Conservation (phyloP, 495 filamentous ascomycete genomes). For the Penicillium silybi region DNA sequence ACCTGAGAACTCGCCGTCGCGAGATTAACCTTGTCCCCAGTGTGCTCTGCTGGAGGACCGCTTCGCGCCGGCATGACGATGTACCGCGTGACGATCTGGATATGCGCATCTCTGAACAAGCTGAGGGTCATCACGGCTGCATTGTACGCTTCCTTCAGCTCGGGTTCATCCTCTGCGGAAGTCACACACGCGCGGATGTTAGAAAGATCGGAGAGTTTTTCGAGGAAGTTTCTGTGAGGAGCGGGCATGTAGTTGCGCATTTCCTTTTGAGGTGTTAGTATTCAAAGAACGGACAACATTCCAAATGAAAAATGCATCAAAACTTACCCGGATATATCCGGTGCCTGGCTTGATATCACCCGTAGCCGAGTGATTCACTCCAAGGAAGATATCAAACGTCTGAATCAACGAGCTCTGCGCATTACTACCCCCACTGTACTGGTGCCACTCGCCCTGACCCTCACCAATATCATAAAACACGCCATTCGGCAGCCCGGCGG, state of each 20-base stretch:
- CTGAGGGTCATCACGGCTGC: slow-evolving; percentile 78
- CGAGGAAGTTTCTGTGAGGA: slow-evolving; percentile 80
- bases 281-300: not conserved
- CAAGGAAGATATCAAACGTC: slow-evolving; percentile 85
- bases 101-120: slow-evolving; percentile 82
- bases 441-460: slow-evolving; percentile 62
- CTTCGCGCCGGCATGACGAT: slow-evolving; percentile 61
- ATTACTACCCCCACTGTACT: slow-evolving; percentile 87
- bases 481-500: slow-evolving; percentile 83
- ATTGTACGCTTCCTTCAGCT: slow-evolving; percentile 76
- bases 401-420: slow-evolving; percentile 93
- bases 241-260: slow-evolving; percentile 98
- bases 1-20: slow-evolving; percentile 27
- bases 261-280: slow-evolving; percentile 43
- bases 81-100: slow-evolving; percentile 90
- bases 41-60: slow-evolving; percentile 8
- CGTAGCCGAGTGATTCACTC: slow-evolving; percentile 83
- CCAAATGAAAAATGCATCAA: no score
- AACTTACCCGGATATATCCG: slow-evolving; percentile 35
- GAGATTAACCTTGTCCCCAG: slow-evolving; percentile 24
- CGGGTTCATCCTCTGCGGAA: slow-evolving; percentile 49
- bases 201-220: slow-evolving; percentile 65
- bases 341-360: slow-evolving; percentile 55
- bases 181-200: slow-evolving; percentile 83
- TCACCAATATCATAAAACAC: slow-evolving; percentile 83